Evolutionary conservation across 208 protist genomes (phyloP).

Genomic region (Tritrichomonas foetus): DNA sequence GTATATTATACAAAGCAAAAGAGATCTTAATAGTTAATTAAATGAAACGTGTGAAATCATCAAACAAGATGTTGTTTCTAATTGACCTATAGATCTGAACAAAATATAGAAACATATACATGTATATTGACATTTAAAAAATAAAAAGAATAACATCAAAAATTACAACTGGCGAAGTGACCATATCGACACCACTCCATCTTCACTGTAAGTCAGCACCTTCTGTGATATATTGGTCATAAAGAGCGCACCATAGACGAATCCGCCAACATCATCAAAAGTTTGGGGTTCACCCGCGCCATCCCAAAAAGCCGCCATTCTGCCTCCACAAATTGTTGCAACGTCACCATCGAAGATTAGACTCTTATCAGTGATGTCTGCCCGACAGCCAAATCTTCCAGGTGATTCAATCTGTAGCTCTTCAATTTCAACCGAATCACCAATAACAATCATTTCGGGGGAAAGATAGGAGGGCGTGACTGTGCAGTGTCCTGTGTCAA

Average conservation of each 20-base stretch:
- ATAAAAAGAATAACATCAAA: no score
- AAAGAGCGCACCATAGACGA: slow-evolving; percentile 10
- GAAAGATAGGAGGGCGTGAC: neutral
- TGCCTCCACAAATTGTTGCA: slow-evolving; percentile 9
- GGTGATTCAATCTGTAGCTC: neutral
- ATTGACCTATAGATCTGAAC: no score
- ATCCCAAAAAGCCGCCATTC: neutral
- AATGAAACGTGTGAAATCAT: no score
- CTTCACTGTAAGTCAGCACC: slow-evolving; percentile 17
- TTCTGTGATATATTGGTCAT: slow-evolving; percentile 24
- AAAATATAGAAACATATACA: no score
- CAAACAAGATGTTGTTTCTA: no score
- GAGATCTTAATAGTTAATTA: no score
- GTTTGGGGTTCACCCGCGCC: neutral
- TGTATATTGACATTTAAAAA: no score
- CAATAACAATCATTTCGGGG: neutral
- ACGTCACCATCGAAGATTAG: neutral
- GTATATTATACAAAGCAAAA: no score
- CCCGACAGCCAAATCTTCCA: neutral
- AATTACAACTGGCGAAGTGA: neutral
- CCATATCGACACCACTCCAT: neutral
- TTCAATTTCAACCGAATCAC: neutral
- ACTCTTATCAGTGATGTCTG: neutral
- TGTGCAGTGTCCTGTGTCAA: neutral
- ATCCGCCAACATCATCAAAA: neutral